Evolutionary conservation across 371 early-diverging fungal genomes (phyloP), one percentile per base, ranked within the genome.

Genomic region (Saksenaea oblongispora): DNA sequence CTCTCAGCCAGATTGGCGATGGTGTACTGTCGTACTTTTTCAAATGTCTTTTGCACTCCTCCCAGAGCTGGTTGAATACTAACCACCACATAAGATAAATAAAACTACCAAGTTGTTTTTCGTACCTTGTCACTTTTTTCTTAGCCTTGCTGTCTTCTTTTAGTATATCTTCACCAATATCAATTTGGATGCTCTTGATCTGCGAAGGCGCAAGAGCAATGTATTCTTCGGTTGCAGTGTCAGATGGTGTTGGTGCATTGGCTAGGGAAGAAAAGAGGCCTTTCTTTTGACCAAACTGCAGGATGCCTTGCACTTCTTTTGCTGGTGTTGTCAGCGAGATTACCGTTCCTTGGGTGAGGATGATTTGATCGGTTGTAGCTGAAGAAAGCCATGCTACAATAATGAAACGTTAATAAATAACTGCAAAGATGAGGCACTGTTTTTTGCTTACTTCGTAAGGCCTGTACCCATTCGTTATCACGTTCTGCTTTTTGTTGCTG

Each of bases 21-120:
- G 7, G 85, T 74, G 47, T 87, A 86, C n/a, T 79, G 77, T 18
- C 78, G 74, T 13, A 86, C 72, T 31, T 75, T 82, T 11, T 74
- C 59, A 42, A 75, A 70, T 1, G 74, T 65, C 27, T 74, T 74
- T 7, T 79, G 67, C 0, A 87, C 78, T 36, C 87, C 87, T 44
- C 87, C 87, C 64, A 87, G 37, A 2, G 59, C 64, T 24, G 59
- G 39, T 0, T 55, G 34, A 17, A 34, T 63, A 59, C 22, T 34
- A 26, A 51, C 15, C 28, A 26, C 37, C 13, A 47, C 44, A 28
- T 17, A 3, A 31, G 28, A 36, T 37, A 15, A 34, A 35, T 22
- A 8, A 34, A 7, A 10, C 13, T 18, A 17, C 28, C n/a, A 5
- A 9, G 22, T 26, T 7, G 24, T 13, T 39, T 24, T 7, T 24